These are phyloP conservation scores for Pseudognaphalium luteoalbum DNA, from an alignment of 129 eudicot species.

Conservation along the genomic window DNA sequence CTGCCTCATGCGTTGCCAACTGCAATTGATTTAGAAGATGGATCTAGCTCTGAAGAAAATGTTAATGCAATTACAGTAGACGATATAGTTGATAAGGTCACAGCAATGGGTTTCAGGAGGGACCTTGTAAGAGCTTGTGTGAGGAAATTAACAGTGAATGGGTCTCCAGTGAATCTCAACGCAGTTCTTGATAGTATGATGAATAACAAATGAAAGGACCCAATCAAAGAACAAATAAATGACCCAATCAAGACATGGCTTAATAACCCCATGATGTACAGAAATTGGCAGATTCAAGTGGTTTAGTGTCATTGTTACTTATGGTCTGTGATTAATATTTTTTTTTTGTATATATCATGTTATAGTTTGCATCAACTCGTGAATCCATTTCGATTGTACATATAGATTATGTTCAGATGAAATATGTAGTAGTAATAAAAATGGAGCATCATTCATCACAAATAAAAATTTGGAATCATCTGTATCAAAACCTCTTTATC, in stretches of 20 bases:
- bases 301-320: not conserved
- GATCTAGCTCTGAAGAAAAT: slow-evolving; percentile 12
- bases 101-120: slow-evolving; percentile 40
- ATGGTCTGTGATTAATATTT: slow-evolving; percentile 3
- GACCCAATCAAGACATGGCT: not conserved
- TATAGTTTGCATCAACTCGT: slow-evolving; percentile 9
- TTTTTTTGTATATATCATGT: slow-evolving; percentile 21
- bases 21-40: slow-evolving; percentile 24
- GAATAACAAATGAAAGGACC: slow-evolving; percentile 29
- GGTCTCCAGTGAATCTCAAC: slow-evolving; percentile 37
- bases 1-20: slow-evolving; percentile 38
- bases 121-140: slow-evolving; percentile 36
- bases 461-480: not conserved
- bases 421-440: not conserved
- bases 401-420: not conserved
- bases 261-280: slow-evolving; percentile 6
- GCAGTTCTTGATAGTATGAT: slow-evolving; percentile 37
- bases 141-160: slow-evolving; percentile 30
- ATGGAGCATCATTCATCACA: not conserved
- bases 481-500: not conserved
- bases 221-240: too few species aligned
- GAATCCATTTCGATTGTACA: slow-evolving; percentile 26
- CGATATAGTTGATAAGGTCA: slow-evolving; percentile 28
- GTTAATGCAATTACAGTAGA: slow-evolving; percentile 25
- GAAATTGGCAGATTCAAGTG: not conserved